Evolutionary conservation across 768 basidiomycete species (phyloP).

Genomic region (Ramaria sp.): DNA sequence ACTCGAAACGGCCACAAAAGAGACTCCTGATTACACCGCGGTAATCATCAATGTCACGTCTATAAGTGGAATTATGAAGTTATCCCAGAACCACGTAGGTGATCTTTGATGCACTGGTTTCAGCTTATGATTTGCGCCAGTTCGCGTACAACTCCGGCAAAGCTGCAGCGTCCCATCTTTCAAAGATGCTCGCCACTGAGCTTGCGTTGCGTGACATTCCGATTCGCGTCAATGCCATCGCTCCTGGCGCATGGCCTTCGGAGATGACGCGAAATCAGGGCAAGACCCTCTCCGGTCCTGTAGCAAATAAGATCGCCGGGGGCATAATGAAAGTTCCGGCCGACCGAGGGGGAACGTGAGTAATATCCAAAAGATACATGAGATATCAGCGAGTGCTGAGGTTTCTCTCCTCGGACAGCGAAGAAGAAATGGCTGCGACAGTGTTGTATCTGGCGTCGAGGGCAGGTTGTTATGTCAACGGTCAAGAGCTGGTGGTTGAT

Average conservation of each 20-base stretch:
- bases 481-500: slow-evolving; percentile 70
- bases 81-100: slow-evolving; percentile 71
- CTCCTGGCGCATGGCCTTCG: slow-evolving; percentile 67
- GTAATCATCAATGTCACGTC: slow-evolving; percentile 70
- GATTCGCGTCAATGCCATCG: slow-evolving; percentile 61
- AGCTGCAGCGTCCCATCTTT: slow-evolving; percentile 68
- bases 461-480: slow-evolving; percentile 65
- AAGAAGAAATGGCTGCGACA: slow-evolving; percentile 67
- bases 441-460: slow-evolving; percentile 64
- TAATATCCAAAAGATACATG: slow-evolving; percentile 12
- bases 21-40: slow-evolving; percentile 43
- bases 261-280: slow-evolving; percentile 56
- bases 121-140: slow-evolving; percentile 25
- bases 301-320: slow-evolving; percentile 45
- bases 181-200: slow-evolving; percentile 67
- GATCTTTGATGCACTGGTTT: background rate
- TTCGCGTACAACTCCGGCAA: slow-evolving; percentile 78
- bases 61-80: slow-evolving; percentile 59
- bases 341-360: slow-evolving; percentile 55
- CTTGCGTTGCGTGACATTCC: slow-evolving; percentile 56
- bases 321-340: slow-evolving; percentile 54
- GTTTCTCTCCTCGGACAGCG: slow-evolving; percentile 27
- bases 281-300: slow-evolving; percentile 22
- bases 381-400: background rate
- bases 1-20: slow-evolving; percentile 60